Conservation (phyloP, 306 rosid species). For the Castanospermum australe region DNA sequence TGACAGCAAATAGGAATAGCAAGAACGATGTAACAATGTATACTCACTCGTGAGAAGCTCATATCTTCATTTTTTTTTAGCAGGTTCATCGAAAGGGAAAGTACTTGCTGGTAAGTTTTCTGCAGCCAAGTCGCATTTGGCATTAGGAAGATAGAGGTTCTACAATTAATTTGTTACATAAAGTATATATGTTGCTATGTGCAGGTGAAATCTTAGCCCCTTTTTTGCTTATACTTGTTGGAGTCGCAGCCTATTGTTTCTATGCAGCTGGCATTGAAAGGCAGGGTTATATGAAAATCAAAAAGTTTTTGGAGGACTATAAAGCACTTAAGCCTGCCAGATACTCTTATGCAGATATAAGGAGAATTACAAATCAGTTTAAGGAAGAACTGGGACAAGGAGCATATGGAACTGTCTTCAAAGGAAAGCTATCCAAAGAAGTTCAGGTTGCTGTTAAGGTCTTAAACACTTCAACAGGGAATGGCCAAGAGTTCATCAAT, state of each 20-base stretch:
- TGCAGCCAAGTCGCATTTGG: neutral
- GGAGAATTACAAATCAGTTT: conserved; percentile 37
- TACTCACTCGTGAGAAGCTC: neutral
- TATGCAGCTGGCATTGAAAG: neutral
- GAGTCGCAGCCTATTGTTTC: neutral
- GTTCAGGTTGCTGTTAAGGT: conserved; percentile 30
- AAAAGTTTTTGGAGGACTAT: conserved; percentile 27
- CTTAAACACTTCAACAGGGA: conserved; percentile 13
- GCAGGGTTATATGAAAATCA: conserved; percentile 16
- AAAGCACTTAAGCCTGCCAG: conserved; percentile 33
- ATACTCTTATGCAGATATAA: conserved; percentile 32
- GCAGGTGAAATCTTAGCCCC: conserved; percentile 25
- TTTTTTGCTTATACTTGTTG: neutral
- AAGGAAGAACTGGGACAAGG: conserved; percentile 33
- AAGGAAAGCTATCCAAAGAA: conserved; percentile 30
- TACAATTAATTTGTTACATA: neutral
- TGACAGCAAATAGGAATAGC: too few species aligned
- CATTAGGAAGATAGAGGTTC: neutral
- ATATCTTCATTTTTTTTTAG: neutral
- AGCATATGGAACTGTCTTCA: conserved; percentile 27
- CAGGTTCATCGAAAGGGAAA: neutral
- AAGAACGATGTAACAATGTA: neutral
- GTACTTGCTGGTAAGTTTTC: conserved; percentile 13
- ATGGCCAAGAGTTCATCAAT: conserved; percentile 46
- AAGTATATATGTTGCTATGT: neutral